Evolutionary conservation across 805 yeast genomes (phyloP), one percentile per base, ranked within the genome.

Genomic region (Cyberlindnera subsufficiens): DNA sequence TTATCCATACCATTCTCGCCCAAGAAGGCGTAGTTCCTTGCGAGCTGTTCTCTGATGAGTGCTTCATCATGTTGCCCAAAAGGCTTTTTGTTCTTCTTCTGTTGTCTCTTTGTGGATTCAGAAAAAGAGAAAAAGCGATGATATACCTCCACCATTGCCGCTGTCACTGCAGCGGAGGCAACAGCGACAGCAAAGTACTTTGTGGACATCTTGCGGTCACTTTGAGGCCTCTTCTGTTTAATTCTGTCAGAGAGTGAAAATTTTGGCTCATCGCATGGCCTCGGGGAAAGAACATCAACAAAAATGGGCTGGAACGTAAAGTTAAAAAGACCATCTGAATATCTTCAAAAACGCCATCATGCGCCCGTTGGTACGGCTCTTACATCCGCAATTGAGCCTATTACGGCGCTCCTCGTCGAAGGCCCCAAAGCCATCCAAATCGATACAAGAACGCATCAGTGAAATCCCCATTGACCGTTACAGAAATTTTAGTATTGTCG

Each of bases 401-500:
- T 7, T 11, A 15, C 18, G 37, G 14, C n/a, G 3, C 27, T 17
- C 37, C 11, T 35, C 38, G 13, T 18, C 37, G 37, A 20, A 17
- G 22, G 19, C 27, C 4, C 27, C 32, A 15, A 5, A 30, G 17
- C 16, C 32, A n/a, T 15, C 40, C 17, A 42, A 38, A 35, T 18
- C 52, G 2, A 22, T 71, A 5, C 78, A 77, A 52, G 76, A 72
- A 37, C 67, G 95, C 47, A 80, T 93, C 44, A 69, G 76, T n/a
- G 72, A 72, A 36, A 88, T 91, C 32, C 98, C 98, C 5, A 72
- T 86, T 20, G 82, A 80, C 44, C 77, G 88, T 50, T 90, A 83
- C 61, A 65, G 98, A 47, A 90, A 89, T 63, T 91, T 93, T 63
- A 86, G 95, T 46, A 90, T 91, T 45, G 97, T 89, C 29, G 98